phyloP scores from a whole-genome alignment of 257 asterid genomes.

The Solanum acaule region DNA sequence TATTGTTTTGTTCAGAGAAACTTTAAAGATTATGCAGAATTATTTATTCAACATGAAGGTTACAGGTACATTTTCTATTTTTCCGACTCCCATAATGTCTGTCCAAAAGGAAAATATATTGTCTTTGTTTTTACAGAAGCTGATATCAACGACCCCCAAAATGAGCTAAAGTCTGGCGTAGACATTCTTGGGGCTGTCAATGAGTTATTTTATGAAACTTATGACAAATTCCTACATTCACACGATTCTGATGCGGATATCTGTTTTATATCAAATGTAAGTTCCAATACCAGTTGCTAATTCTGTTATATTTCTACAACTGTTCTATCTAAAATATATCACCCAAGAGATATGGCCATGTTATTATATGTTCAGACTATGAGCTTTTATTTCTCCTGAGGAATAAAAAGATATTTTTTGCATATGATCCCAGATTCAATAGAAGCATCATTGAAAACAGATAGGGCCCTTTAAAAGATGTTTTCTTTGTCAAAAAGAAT shows the following conservation, averaged over 20 bases:
- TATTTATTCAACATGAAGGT: background rate
- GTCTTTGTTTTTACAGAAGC: conserved; percentile 42
- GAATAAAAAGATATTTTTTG: background rate
- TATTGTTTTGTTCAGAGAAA: background rate
- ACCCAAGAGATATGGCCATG: background rate
- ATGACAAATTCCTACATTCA: conserved; percentile 63
- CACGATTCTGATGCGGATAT: conserved; percentile 34
- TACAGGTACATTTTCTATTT: conserved; percentile 88
- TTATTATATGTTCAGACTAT: background rate
- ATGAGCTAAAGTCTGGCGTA: conserved; percentile 84
- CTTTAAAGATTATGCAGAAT: background rate
- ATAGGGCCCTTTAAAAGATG: background rate
- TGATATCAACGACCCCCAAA: conserved; percentile 40
- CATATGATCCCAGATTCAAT: background rate
- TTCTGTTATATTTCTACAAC: background rate
- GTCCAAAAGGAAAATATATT: conserved; percentile 76
- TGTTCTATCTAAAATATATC: background rate
- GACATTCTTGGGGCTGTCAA: conserved; percentile 84
- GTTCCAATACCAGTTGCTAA: background rate
- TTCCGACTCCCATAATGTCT: conserved; percentile 82
- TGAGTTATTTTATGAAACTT: conserved; percentile 85
- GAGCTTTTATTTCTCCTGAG: background rate
- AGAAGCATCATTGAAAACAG: background rate
- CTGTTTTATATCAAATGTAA: conserved; percentile 61
- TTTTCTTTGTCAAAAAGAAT: no score